Percentiles rank a stretch among this genome's conserved stretches.
Evolutionary conservation across 495 filamentous ascomycete species (phyloP).

Genomic region (Talaromyces trachyspermus): DNA sequence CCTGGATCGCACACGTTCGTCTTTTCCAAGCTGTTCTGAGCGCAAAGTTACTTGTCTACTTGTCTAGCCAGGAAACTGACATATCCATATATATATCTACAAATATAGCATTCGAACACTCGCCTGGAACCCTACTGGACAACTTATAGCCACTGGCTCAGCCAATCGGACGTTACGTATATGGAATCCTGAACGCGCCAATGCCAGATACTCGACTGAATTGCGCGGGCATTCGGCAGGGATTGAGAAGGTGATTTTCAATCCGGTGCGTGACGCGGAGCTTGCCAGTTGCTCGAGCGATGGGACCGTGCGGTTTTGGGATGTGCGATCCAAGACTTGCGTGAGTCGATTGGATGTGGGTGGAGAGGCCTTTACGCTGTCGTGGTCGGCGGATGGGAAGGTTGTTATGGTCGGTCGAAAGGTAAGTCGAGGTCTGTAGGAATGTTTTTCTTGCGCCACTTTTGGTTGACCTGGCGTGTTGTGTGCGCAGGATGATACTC

Average conservation of each 20-base stretch:
- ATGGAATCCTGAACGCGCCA: slow-evolving; percentile 83
- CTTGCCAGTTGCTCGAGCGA: slow-evolving; percentile 80
- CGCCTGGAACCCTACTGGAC: slow-evolving; percentile 84
- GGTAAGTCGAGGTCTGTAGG: slow-evolving; percentile 42
- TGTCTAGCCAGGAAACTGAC: no score
- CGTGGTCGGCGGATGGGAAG: slow-evolving; percentile 82
- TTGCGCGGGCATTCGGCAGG: slow-evolving; percentile 69
- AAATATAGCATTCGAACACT: slow-evolving; percentile 56
- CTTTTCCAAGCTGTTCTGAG: background rate
- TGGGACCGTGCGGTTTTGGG: slow-evolving; percentile 87
- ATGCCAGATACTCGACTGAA: slow-evolving; percentile 76
- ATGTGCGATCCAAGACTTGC: slow-evolving; percentile 74
- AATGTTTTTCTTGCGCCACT: no score
- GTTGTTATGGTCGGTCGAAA: slow-evolving; percentile 78
- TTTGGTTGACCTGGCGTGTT: no score
- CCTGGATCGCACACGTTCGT: slow-evolving; percentile 48
- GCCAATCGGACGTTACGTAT: slow-evolving; percentile 77
- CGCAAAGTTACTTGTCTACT: background rate
- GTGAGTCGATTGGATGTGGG: slow-evolving; percentile 74
- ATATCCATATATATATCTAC: background rate
- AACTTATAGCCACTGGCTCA: slow-evolving; percentile 78
- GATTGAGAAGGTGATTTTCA: slow-evolving; percentile 85
- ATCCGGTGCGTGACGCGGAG: slow-evolving; percentile 81
- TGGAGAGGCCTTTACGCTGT: slow-evolving; percentile 73
- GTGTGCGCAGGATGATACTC: slow-evolving; percentile 69